Base-by-base conservation (phyloP, 2,329 filamentous ascomycete genomes). In the Nothophaeocryptopus gaeumannii region DNA sequence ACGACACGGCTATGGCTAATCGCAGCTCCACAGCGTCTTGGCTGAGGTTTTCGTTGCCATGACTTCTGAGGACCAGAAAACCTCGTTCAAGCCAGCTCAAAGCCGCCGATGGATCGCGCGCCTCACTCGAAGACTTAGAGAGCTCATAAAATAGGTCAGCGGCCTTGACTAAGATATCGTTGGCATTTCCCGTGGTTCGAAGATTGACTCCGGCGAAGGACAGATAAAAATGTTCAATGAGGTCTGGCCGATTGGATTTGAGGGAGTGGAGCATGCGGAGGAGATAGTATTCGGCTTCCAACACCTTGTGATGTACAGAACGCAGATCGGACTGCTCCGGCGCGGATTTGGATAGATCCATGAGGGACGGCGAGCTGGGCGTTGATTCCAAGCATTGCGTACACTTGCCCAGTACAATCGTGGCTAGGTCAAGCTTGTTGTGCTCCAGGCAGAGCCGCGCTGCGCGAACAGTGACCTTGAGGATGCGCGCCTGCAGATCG, bases 191-290 rank as follows among this genome's bases (percentile, higher is more conserved):
- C 0, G 77, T 67, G 37, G 83, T 76, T 2, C 80, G 64, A 59
- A 67, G n/a, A 53, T 70, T 59, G 39, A 81, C 69, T 59, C 87
- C 87, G 32, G 69, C 69, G 45, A 46, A 45, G 12, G 45, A 39
- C 12, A 44, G 50, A 67, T 85, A 91, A 75, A 93, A 82, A 66
- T 89, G 82, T 47, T 95, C 88, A 26, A 88, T 88, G 40, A 90
- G 79, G 50, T 92, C 86, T 11, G 86, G 74, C 35, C 85, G 80
- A 35, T 81, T 76, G 63, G 90, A 84, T 59, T 83, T 82, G 83
- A 85, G 95, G 70, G 89, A 89, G 68, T 93, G 67, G 30, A 78
- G 76, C 33, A 82, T 82, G 30, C 87, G 78, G 51, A 89, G 67
- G 4, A 83, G 77, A 35, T 83, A 77, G 59, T 88, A 90, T 56